Evolutionary conservation across 208 protist species (phyloP), one percentile per base, ranked within the genome.

Genomic region (Phytomonas sp.): DNA sequence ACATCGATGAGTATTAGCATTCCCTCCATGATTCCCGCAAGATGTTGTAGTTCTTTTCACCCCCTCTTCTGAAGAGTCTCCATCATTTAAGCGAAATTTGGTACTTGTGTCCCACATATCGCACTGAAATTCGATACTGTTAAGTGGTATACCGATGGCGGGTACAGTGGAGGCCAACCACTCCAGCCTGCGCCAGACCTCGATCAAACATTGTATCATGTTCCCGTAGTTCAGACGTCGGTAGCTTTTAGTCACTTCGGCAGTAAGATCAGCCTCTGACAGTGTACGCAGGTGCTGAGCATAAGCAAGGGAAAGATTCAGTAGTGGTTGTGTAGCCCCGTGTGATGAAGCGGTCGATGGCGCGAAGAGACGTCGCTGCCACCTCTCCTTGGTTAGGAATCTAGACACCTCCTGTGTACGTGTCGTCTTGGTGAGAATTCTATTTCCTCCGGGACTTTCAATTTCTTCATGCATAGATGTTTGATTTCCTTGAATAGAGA

Each of bases 161-260:
- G 60, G 23, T 34, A 61, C 34, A 68, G 40, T 61, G 53, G 62
- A 66, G 15, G 60, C 34, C 34, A 62, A 28, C 9, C 64, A 66
- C 66, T 61, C 67, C 43, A 76, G 53, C 31, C 73, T 76, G 34
- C 46, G 56, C 76, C 32, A 74, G 31, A 91, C 67, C 67, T 91
- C 82, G 5, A 86, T 33, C 40, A 91, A 69, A 60, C 80, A 85
- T 72, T 82, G 76, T 43, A 85, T 26, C 71, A 91, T 85, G 61
- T 77, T 63, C n/a, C 76, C 73, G 43, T 74, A 63, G 66, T 84
- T 67, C 8, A 66, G 66, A n/a, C 67, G 70, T 3, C 75, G 62
- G 23, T 75, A 71, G 46, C 76, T 74, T 30, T 29, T 46, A 62
- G 84, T 79, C 13, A 88, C 30, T 43, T 77, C 72, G 1, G 34